Evolutionary conservation across 768 basidiomycete species (phyloP), one percentile per base, ranked within the genome.

Genomic region (Chlorophyllum brunneum): DNA sequence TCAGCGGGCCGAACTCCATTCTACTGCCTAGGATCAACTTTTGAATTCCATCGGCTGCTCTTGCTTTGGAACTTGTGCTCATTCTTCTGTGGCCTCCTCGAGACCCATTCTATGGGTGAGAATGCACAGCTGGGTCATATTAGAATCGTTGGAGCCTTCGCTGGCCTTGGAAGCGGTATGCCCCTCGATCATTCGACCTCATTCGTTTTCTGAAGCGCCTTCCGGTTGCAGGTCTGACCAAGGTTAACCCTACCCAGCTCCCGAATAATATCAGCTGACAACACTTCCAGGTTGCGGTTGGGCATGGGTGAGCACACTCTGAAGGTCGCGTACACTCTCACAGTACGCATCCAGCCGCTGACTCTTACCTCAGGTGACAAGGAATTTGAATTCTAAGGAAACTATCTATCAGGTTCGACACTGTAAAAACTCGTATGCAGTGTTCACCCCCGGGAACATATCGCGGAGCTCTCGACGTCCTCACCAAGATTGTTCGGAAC

Each of bases 371-470:
- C 46, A 47, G 48, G 56, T 40, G 42, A 26, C 50, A 51, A 34
- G 45, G 39, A 26, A 29, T 46, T 30, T 20, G 31, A 54, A 24
- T 49, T 44, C 49, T 41, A 37, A 36, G 16, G 11, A 6, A 16
- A 38, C 48, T 57, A 45, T 8, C 56, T 53, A 16, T 20, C 55
- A 85, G 83, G 2, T 86, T 86, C 65, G 85, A 86, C 63, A 86
- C 85, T 15, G 75, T 88, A 57, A 88, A 88, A 64, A 85, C 83
- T 2, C 79, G 86, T 22, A 63, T 88, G 61, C 86, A 88, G 65
- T 86, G 84, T 61, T 77, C 82, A 27, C 79, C 82, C 7, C 74
- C 78, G 39, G 83, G 82, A 48, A 80, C 80, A 22, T 85, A 86
- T 63, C 71, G 67, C 26, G 78, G 81, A 26, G 83, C 85, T 9